Conservation (phyloP, 2,329 filamentous ascomycete species). For the Karstenula rhodostoma region DNA sequence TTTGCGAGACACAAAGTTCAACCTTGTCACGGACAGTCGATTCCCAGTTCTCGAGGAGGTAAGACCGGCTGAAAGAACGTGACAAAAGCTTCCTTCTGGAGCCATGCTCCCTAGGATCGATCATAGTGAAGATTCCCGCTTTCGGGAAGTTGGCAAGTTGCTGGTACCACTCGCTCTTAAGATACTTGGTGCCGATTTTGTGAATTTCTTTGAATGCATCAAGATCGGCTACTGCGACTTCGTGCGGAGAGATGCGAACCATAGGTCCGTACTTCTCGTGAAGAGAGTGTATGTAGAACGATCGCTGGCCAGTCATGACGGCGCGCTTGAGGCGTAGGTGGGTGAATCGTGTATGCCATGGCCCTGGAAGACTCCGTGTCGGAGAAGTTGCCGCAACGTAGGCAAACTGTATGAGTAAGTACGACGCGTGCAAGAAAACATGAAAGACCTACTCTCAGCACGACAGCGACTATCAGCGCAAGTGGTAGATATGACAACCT, state of each 20-base stretch:
- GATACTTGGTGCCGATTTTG: conserved; percentile 50
- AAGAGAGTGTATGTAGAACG: conserved; percentile 50
- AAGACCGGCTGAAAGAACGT: conserved; percentile 46
- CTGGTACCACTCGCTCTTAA: conserved; percentile 53
- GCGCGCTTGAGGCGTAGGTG: conserved; percentile 45
- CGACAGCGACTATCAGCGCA: neutral
- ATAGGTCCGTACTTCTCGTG: conserved; percentile 43
- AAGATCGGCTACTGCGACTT: conserved; percentile 33
- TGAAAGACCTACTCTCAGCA: conserved; percentile 2
- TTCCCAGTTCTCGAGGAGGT: conserved; percentile 49
- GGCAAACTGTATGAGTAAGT: conserved; percentile 15
- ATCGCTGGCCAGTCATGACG: conserved; percentile 46
- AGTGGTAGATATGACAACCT: conserved; percentile 1
- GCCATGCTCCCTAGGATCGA: conserved; percentile 46
- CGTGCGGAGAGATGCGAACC: conserved; percentile 35
- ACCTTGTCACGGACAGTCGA: conserved; percentile 42
- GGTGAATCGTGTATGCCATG: conserved; percentile 41
- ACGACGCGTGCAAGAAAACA: neutral
- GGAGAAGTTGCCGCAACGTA: conserved; percentile 26
- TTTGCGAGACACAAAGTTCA: conserved; percentile 42
- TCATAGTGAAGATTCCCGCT: conserved; percentile 49
- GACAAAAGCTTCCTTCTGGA: conserved; percentile 48
- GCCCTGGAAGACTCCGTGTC: conserved; percentile 35
- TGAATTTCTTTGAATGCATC: conserved; percentile 37
- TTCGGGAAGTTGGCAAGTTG: conserved; percentile 33